These are phyloP conservation scores for Rhizopus sp. DNA, from an alignment of 371 early-diverging fungal genomes.

Conservation along the genomic window DNA sequence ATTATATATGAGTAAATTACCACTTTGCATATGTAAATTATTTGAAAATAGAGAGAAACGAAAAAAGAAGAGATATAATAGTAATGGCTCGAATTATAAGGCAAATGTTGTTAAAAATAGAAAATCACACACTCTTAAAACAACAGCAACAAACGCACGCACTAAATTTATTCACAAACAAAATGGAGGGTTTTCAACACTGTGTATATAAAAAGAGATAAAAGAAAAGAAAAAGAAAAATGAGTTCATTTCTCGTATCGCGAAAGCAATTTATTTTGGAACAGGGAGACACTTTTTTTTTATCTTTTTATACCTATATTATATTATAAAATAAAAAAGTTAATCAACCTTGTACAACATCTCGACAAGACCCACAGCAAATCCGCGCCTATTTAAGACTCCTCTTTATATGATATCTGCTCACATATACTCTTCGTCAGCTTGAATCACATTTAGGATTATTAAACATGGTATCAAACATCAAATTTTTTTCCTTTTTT, in stretches of 20 bases:
- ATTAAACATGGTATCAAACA: no score
- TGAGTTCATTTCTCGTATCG: slow-evolving; percentile 2
- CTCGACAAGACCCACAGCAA: background rate
- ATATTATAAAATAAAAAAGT: slow-evolving; percentile 3
- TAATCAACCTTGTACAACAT: slow-evolving; percentile 1
- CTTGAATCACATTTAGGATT: slow-evolving; percentile 16
- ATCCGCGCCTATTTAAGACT: background rate
- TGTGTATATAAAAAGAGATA: slow-evolving; percentile 9
- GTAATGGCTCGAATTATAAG: no score
- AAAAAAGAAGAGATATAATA: no score
- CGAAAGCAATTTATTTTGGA: background rate
- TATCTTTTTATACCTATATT: background rate
- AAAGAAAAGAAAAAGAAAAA: background rate
- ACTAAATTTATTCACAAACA: no score
- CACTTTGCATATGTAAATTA: slow-evolving; percentile 4
- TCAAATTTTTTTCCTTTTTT: background rate
- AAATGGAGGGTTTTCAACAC: background rate
- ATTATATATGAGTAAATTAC: background rate
- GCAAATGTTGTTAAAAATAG: slow-evolving; percentile 8
- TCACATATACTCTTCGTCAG: slow-evolving; percentile 17
- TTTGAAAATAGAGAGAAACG: no score
- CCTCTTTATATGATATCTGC: slow-evolving; percentile 1
- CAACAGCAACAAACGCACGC: slow-evolving; percentile 2
- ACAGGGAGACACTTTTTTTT: no score
- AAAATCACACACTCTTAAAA: no score